Base-by-base conservation (phyloP, 2,329 filamentous ascomycete genomes). In the Venturia effusa region DNA sequence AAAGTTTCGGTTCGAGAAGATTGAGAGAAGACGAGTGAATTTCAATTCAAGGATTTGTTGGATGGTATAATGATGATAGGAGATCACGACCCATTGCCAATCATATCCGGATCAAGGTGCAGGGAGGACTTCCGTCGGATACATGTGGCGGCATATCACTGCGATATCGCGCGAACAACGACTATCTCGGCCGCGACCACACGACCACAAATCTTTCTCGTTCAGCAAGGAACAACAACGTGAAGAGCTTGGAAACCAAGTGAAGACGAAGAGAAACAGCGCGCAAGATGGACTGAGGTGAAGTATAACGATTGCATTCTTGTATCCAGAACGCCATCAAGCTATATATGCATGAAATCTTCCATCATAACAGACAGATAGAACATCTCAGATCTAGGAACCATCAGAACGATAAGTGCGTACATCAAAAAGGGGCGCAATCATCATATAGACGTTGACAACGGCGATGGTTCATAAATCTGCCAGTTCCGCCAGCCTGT, bases 401-500 rank as follows among this genome's bases (percentile, higher is more conserved):
- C 51, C 51, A 34, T 37, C 30, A 34, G 34, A 51, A 57, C 1
- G 51, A 57, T 30, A 34, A 34, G 15, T 34, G 51, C 51, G 15
- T 57, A 19, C 19, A 34, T 19, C 19, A 34, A 17, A 57, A 39
- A 19, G 19, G 19, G 30, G 51, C 27, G 51, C 51, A 34, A 34
- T 57, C 51, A 57, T 34, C 51, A 34, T n/a, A 34, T 19, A 37
- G 51, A 34, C 51, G 4, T 51, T 13, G 43, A 48, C 22, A 24
- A 57, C 27, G 51, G 51, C 51, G 13, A 57, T 57, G 51, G 51
- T 57, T 57, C 51, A 57, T 34, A 17, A 57, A 57, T 57, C 51
- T 19, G 51, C 51, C 48, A 19, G 48, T 55, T 22, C 48, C 48
- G 48, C 51, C 51, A 57, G 30, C 51, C 30, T 15, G 27, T 34